Evolutionary conservation across 805 yeast species (phyloP).

Genomic region (Citeromyces matritensis): DNA sequence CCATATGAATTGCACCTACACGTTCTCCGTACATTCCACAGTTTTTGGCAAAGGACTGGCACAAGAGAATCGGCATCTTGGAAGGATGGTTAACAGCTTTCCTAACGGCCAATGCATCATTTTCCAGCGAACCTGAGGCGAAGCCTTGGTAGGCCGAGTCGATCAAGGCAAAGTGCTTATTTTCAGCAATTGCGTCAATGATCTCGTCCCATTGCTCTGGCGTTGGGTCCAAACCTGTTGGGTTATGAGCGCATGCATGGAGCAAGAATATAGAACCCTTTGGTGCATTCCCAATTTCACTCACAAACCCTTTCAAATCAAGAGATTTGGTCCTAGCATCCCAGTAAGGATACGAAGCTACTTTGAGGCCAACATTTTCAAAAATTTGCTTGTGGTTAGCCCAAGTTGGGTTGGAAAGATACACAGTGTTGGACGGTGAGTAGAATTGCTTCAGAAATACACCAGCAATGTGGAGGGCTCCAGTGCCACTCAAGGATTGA

Average conservation of each 20-base stretch:
- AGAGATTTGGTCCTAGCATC: slow-evolving; percentile 53
- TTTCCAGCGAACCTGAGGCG: slow-evolving; percentile 74
- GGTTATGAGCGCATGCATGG: slow-evolving; percentile 97
- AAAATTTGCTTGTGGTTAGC: slow-evolving; percentile 88
- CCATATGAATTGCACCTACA: slow-evolving; percentile 81
- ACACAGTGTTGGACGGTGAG: slow-evolving; percentile 22
- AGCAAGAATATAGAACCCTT: slow-evolving; percentile 66
- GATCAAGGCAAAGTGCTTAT: slow-evolving; percentile 66
- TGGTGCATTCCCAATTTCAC: slow-evolving; percentile 50
- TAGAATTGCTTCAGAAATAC: slow-evolving; percentile 41
- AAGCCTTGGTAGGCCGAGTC: slow-evolving; percentile 97
- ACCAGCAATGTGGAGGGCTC: slow-evolving; percentile 87
- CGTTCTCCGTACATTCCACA: slow-evolving; percentile 97
- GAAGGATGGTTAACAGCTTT: slow-evolving; percentile 29
- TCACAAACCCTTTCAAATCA: slow-evolving; percentile 54
- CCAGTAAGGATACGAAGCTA: slow-evolving; percentile 78
- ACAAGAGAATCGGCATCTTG: slow-evolving; percentile 50
- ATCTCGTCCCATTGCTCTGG: slow-evolving; percentile 67
- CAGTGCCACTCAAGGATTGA: slow-evolving; percentile 79
- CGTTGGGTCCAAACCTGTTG: slow-evolving; percentile 93
- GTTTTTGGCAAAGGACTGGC: slow-evolving; percentile 95
- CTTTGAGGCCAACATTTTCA: slow-evolving; percentile 48
- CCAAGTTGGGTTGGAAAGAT: slow-evolving; percentile 91
- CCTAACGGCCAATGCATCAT: slow-evolving; percentile 76
- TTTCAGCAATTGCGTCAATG: slow-evolving; percentile 40